Base-by-base conservation (phyloP, 2,329 filamentous ascomycete species). In the Monosporascus sp. region DNA sequence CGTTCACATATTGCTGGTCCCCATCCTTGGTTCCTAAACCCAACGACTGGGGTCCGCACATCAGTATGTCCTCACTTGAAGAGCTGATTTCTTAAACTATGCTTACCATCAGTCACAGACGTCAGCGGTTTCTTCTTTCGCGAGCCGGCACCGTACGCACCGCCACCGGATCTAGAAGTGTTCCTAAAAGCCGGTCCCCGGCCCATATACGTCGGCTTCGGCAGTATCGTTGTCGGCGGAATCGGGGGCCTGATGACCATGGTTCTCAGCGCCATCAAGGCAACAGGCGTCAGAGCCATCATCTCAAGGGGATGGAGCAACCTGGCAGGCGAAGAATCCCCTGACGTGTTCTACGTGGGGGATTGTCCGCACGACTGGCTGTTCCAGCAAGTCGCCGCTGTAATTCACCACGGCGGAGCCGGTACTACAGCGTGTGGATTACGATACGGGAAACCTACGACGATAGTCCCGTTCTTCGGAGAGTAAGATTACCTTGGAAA, bases 141-240 rank as follows among this genome's bases (percentile, higher is more conserved):
- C 9, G 81, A 88, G 50, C 72, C 86, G 1, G 82, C 82, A 0
- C 79, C 80, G 3, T 93, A 84, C 61, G 84, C 76, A 0, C 88
- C 90, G 0, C 79, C 83, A 0, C 77, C 82, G 1, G 85, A 87
- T 3, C 75, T 94, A 17, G 77, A 78, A 1, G 75, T 75, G 0
- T 93, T 92, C 60, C 74, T 94, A 1, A 78, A 78, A 17, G 79
- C 78, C 24, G 88, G 90, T 0, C 82, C 86, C 1, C 83, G 87
- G 3, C 90, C 90, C 0, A 81, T 93, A 0, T 93, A 93, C 64
- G 89, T 93, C 56, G 90, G 90, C 0, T 94, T 94, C 61, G 89
- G 89, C 0, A 91, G 87, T 0, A 93, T 93, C 51, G 88, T 93
- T 2, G 85, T 92, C 0, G 73, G 77, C 8, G 64, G 79, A 22